phyloP scores from a whole-genome alignment of 1,284 basidiomycete genomes.

The Heterobasidion irregulare region DNA sequence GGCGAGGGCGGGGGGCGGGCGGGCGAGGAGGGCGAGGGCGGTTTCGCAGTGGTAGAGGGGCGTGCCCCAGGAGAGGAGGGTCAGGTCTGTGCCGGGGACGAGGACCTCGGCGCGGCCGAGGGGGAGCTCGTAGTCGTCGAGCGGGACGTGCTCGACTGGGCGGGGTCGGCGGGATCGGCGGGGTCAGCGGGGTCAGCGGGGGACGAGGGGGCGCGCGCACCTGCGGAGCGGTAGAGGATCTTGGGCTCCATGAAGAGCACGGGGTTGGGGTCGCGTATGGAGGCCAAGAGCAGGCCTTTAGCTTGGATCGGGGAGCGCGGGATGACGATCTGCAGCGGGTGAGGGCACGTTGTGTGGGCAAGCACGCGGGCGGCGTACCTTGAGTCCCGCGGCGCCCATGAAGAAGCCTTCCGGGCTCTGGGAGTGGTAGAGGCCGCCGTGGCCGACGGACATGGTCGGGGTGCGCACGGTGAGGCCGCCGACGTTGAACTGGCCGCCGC shows the following conservation, averaged over 20 bases:
- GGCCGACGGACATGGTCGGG: constrained; percentile 87
- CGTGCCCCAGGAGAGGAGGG: constrained; percentile 87
- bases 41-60: constrained; percentile 88
- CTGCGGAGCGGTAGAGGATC: constrained; percentile 76
- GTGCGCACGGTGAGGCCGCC: constrained; percentile 85
- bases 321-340: constrained; percentile 61
- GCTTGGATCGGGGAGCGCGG: constrained; percentile 92
- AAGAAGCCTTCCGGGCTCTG: constrained; percentile 95
- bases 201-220: constrained; percentile 23
- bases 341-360: neutral
- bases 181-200: neutral
- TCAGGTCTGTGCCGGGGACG: constrained; percentile 71
- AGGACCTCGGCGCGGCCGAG: constrained; percentile 76
- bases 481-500: constrained; percentile 77
- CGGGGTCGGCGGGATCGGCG: too few relatives aligned
- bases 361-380: constrained; percentile 39
- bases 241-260: constrained; percentile 96
- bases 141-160: constrained; percentile 84
- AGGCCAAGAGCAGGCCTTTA: constrained; percentile 80
- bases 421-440: constrained; percentile 90
- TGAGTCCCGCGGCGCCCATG: constrained; percentile 83
- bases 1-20: constrained; percentile 63
- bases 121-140: constrained; percentile 81
- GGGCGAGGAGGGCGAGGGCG: constrained; percentile 57
- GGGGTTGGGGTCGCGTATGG: constrained; percentile 89